A percentile compares a stretch with the other conserved stretches of the same genome.
Conservation (phyloP, 1,284 basidiomycete species). For the Fistulina hepatica region DNA sequence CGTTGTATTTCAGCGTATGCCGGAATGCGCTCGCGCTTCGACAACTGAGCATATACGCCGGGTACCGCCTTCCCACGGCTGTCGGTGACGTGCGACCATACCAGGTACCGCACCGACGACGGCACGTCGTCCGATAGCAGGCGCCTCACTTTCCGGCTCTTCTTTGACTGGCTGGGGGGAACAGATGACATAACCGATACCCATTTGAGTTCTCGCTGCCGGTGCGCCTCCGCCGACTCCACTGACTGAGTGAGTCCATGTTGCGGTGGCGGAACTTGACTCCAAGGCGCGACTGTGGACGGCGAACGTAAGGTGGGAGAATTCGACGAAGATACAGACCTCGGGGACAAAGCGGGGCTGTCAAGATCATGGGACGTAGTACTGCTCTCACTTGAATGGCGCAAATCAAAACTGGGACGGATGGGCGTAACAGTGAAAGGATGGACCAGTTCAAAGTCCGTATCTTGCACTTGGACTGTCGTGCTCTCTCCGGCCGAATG, state of each 20-base stretch:
- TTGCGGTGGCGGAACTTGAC: too few relatives aligned
- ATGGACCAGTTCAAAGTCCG: slow-evolving; percentile 67
- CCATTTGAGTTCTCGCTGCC: slow-evolving; percentile 69
- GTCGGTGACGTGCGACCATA: slow-evolving; percentile 77
- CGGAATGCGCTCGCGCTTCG: slow-evolving; percentile 43
- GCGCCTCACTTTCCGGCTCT: slow-evolving; percentile 79
- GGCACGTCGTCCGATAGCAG: slow-evolving; percentile 76
- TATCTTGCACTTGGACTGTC: slow-evolving; percentile 59
- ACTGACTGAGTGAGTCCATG: too few relatives aligned
- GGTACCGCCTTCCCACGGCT: slow-evolving; percentile 58
- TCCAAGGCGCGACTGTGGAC: too few relatives aligned
- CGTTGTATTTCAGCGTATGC: slow-evolving; percentile 47
- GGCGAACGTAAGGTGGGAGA: background rate
- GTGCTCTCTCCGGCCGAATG: too few relatives aligned
- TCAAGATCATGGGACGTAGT: slow-evolving; percentile 31
- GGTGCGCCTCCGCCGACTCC: slow-evolving; percentile 51
- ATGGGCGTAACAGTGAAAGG: slow-evolving; percentile 35
- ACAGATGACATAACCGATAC: slow-evolving; percentile 53
- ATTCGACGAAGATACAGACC: slow-evolving; percentile 20
- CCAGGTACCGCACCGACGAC: slow-evolving; percentile 70
- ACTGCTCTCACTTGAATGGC: slow-evolving; percentile 19
- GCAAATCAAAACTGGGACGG: slow-evolving; percentile 23
- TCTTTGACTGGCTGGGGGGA: slow-evolving; percentile 53
- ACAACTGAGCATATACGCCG: slow-evolving; percentile 61
- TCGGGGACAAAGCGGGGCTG: slow-evolving; percentile 39